Evolutionary conservation across 2,329 filamentous ascomycete species (phyloP), one percentile per base, ranked within the genome.

Genomic region (Penicillium rolfsii): DNA sequence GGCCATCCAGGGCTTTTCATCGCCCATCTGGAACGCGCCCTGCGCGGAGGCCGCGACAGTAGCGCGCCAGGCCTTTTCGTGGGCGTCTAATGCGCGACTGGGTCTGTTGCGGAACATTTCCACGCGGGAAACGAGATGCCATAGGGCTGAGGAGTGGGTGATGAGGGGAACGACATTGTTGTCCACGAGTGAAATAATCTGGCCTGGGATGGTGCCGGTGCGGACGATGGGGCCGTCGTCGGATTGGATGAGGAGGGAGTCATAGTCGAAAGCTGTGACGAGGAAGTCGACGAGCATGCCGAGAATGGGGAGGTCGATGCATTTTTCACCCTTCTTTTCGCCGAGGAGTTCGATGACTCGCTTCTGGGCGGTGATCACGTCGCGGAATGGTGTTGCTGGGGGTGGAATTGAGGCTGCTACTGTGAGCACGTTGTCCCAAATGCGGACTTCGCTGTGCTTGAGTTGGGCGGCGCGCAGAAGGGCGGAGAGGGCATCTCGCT

Each of bases 371-470:
- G 89, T 82, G 35, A 97, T 80, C 54, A 97, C 86, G 63, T 97
- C 92, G 0, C 82, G 76, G 71, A 92, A 88, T 0, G 89, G 87
- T 0, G 78, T 81, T 33, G 67, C 61, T 0, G 91, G 89, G 0
- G 94, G 93, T 0, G 83, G 84, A 30, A 95, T 85, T 1, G 91
- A 90, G 0, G 91, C 87, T 0, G 91, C 90, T 24, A 98, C 88
- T 0, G 93, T 95, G 59, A 99, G 85, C 16, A 98, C 89, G 70
- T 99, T 99, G 73, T 96, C 91, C 94, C 94, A 98, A 75, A 99
- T 97, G 68, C 91, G 88, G 84, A 90, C 91, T 78, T 94, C 94
- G 69, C 93, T 89, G 75, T 91, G 85, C 54, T 96, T 92, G 26
- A 97, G 85, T 4, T 86, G 84, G 0, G 93, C 92, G 9, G 93